phyloP scores from a whole-genome alignment of 139 green algal genomes.

The Picochlorum sp. region DNA sequence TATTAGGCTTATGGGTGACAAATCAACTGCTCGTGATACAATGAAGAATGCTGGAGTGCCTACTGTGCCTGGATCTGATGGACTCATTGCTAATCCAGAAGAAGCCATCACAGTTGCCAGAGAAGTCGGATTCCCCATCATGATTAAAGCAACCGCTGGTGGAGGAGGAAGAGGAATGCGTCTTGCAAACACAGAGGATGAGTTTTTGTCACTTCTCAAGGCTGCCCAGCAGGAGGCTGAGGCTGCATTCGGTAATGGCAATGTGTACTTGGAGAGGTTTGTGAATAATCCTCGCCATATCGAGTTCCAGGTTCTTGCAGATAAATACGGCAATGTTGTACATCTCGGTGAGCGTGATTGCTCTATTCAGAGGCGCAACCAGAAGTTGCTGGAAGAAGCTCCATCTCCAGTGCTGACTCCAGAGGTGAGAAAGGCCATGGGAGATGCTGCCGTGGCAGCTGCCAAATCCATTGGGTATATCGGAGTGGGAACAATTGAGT shows the following conservation, averaged over 20 bases:
- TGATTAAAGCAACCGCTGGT: constrained; percentile 96
- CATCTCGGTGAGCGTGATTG: constrained; percentile 95
- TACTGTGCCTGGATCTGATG: constrained; percentile 83
- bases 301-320: constrained; percentile 94
- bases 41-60: constrained; percentile 93
- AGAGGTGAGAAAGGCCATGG: constrained; percentile 84
- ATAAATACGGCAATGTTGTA: constrained; percentile 92
- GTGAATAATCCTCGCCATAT: constrained; percentile 91
- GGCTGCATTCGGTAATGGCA: constrained; percentile 91
- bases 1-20: constrained; percentile 94
- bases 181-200: constrained; percentile 59
- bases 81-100: constrained; percentile 61
- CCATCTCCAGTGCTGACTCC: constrained; percentile 78
- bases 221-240: constrained; percentile 80
- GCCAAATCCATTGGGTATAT: constrained; percentile 78
- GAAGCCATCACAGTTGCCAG: constrained; percentile 59
- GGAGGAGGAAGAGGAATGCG: constrained; percentile 85
- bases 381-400: constrained; percentile 97
- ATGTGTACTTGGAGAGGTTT: constrained; percentile 89
- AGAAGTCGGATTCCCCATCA: constrained; percentile 80
- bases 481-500: constrained; percentile 86
- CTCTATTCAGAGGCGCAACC: constrained; percentile 93
- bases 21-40: constrained; percentile 85
- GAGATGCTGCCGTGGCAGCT: constrained; percentile 71
- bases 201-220: constrained; percentile 78